Percentiles rank a stretch among this genome's conserved stretches.
phyloP scores from a whole-genome alignment of 176 grass and related monocot genomes.

The Bromus sterilis region DNA sequence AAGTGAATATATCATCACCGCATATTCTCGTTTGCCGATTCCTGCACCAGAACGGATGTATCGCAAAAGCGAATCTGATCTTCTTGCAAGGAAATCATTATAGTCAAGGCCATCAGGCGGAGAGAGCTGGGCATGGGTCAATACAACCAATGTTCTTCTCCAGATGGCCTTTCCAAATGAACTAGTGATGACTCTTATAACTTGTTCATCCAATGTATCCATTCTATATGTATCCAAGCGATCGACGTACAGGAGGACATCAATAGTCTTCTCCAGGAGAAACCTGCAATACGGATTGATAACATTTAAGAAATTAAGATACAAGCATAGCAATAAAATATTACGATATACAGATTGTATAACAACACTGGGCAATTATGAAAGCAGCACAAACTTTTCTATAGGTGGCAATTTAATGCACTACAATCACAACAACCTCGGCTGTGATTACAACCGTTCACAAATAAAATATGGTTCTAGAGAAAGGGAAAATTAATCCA shows the following conservation, averaged over 20 bases:
- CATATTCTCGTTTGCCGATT: slow-evolving; percentile 63
- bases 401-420: neutral
- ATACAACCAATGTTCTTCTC: slow-evolving; percentile 68
- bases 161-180: slow-evolving; percentile 89
- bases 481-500: neutral
- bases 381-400: slow-evolving; percentile 2
- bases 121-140: slow-evolving; percentile 89
- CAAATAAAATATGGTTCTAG: neutral
- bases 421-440: neutral
- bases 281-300: slow-evolving; percentile 41
- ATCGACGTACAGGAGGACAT: slow-evolving; percentile 91
- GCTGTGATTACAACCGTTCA: neutral
- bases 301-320: slow-evolving; percentile 15
- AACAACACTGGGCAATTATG: neutral
- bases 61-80: slow-evolving; percentile 63
- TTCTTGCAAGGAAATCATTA: slow-evolving; percentile 75
- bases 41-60: slow-evolving; percentile 54
- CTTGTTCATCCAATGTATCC: slow-evolving; percentile 71
- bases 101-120: slow-evolving; percentile 88
- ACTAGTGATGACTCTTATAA: slow-evolving; percentile 76
- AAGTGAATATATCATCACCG: slow-evolving; percentile 41
- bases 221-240: slow-evolving; percentile 90
- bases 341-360: neutral
- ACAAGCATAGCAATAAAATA: neutral
- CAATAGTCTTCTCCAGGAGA: slow-evolving; percentile 93